Evolutionary conservation across 208 protist genomes (phyloP).

Genomic region (Trypanosoma congolense): DNA sequence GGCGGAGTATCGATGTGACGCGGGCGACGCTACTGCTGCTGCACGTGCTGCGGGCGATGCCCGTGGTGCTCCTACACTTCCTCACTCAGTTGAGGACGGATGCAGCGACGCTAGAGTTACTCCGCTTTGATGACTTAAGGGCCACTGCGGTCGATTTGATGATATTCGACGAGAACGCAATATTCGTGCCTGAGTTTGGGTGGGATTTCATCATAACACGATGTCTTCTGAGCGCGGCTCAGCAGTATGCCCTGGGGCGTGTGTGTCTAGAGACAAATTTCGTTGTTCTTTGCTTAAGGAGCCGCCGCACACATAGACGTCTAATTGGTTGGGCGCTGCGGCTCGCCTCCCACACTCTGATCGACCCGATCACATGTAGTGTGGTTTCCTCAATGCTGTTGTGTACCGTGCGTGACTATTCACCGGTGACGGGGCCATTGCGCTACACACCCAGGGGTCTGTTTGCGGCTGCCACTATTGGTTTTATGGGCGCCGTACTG

Average conservation of each 20-base stretch:
- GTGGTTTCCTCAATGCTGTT: slow-evolving; percentile 51
- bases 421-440: slow-evolving; percentile 18
- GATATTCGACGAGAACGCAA: slow-evolving; percentile 4
- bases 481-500: slow-evolving; percentile 31
- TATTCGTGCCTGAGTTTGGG: slow-evolving; percentile 14
- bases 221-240: slow-evolving; percentile 25
- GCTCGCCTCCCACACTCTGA: slow-evolving; percentile 44
- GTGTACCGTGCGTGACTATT: slow-evolving; percentile 18
- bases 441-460: slow-evolving; percentile 38
- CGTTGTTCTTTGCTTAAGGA: slow-evolving; percentile 66
- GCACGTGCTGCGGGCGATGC: slow-evolving; percentile 63
- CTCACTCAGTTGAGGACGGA: slow-evolving; percentile 60
- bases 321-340: slow-evolving; percentile 55
- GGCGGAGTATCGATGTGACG: slow-evolving; percentile 32
- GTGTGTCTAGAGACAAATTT: slow-evolving; percentile 66
- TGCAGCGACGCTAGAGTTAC: slow-evolving; percentile 48
- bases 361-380: slow-evolving; percentile 67
- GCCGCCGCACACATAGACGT: slow-evolving; percentile 38
- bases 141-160: slow-evolving; percentile 5
- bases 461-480: slow-evolving; percentile 23
- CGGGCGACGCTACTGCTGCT: slow-evolving; percentile 30
- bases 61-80: slow-evolving; percentile 53
- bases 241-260: slow-evolving; percentile 50
- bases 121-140: slow-evolving; percentile 25
- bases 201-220: slow-evolving; percentile 39